Evolutionary conservation across 441 rosid species (phyloP).

Genomic region (Capsella rubella): DNA sequence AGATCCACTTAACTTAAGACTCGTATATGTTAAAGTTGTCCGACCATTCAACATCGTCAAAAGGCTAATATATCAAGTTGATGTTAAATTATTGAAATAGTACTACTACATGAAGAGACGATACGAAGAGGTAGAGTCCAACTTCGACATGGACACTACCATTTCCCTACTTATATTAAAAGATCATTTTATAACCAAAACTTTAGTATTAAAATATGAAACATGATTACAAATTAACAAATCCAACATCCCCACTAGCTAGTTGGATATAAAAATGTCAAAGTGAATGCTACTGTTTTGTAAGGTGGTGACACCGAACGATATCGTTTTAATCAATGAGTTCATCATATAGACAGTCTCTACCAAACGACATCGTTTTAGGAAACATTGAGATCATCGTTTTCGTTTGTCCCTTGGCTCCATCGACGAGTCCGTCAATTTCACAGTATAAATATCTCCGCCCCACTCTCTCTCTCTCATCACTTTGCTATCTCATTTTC

Average conservation of each 20-base stretch:
- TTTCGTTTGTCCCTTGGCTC: slow-evolving; percentile 49
- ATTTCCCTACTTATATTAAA: background rate
- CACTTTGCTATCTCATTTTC: background rate
- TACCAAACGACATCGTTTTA: slow-evolving; percentile 3
- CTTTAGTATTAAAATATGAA: too few relatives aligned
- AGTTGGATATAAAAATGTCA: background rate
- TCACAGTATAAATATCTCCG: slow-evolving; percentile 34
- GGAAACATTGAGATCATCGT: background rate
- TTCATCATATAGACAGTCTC: background rate
- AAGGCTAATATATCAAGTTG: slow-evolving; percentile 26
- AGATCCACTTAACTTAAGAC: background rate
- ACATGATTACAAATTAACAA: background rate
- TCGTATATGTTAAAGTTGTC: background rate
- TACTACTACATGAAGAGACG: background rate
- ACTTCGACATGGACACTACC: slow-evolving; percentile 10
- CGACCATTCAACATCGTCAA: slow-evolving; percentile 27
- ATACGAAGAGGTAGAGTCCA: slow-evolving; percentile 5
- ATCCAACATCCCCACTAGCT: background rate
- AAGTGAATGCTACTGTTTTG: background rate
- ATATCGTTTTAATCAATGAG: background rate
- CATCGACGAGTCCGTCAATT: slow-evolving; percentile 75
- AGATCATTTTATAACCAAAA: background rate
- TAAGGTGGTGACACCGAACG: background rate
- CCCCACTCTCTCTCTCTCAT: slow-evolving; percentile 30
- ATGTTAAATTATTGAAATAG: slow-evolving; percentile 8